These are phyloP conservation scores for Eucommia ulmoides DNA, from an alignment of 257 asterid species.

Conservation along the genomic window DNA sequence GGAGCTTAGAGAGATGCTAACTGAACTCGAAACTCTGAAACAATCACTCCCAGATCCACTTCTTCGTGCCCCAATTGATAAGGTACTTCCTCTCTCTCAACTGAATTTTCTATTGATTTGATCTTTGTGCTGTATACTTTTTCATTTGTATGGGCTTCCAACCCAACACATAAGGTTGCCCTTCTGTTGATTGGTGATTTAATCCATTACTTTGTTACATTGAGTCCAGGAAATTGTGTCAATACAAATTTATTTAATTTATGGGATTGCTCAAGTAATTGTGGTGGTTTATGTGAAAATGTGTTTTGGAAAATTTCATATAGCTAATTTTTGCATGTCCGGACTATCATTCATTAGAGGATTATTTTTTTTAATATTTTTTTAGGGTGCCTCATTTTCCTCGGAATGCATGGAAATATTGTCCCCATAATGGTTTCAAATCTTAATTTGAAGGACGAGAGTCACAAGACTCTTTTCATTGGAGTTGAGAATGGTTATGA, in stretches of 20 bases:
- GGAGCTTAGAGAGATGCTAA: conserved; percentile 44
- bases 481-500: no score
- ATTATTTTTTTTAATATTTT: no score
- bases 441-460: no score
- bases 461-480: no score
- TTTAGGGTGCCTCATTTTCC: no score
- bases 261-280: neutral
- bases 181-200: neutral
- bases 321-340: no score
- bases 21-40: conserved; percentile 42
- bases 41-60: conserved; percentile 36
- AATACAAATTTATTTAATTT: no score
- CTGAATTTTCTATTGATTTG: neutral
- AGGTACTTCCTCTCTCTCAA: conserved; percentile 18
- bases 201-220: neutral
- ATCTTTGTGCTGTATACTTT: neutral
- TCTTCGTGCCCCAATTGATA: conserved; percentile 24
- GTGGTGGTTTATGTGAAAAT: neutral
- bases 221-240: no score
- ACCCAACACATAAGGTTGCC: neutral
- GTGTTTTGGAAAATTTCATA: no score
- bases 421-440: no score
- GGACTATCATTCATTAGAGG: no score
- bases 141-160: neutral
- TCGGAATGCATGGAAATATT: no score